phyloP scores from a whole-genome alignment of 495 filamentous ascomycete genomes.

The Filosporella fistucella region DNA sequence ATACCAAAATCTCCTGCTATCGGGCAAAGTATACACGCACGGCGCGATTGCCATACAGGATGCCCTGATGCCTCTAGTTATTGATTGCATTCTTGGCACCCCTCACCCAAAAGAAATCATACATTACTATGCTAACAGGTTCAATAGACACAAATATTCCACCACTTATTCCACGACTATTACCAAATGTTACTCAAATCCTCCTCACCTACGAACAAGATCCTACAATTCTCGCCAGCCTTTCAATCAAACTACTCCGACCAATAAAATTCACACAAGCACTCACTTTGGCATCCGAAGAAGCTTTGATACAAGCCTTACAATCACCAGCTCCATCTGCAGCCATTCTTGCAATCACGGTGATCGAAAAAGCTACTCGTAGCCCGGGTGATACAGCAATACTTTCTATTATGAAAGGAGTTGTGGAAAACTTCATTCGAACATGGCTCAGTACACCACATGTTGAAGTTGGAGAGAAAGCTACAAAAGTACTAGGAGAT shows the following conservation, averaged over 20 bases:
- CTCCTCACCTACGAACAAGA: slow-evolving; percentile 45
- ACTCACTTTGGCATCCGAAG: slow-evolving; percentile 46
- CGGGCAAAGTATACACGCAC: too few species aligned
- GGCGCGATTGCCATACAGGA: too few species aligned
- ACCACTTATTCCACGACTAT: slow-evolving; percentile 40
- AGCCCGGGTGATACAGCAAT: slow-evolving; percentile 59
- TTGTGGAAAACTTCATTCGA: slow-evolving; percentile 57
- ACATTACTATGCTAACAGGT: background rate
- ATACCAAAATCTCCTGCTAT: too few species aligned
- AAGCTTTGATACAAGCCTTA: slow-evolving; percentile 50
- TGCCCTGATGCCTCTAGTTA: too few species aligned
- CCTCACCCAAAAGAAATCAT: too few species aligned
- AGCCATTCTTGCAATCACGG: slow-evolving; percentile 63
- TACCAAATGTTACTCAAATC: slow-evolving; percentile 43
- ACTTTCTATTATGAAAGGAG: slow-evolving; percentile 57
- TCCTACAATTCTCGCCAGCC: slow-evolving; percentile 40
- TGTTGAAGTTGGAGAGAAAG: slow-evolving; percentile 70
- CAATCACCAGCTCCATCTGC: slow-evolving; percentile 56
- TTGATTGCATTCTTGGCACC: too few species aligned
- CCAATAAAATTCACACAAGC: slow-evolving; percentile 46
- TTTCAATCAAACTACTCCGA: slow-evolving; percentile 49
- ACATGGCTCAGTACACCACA: slow-evolving; percentile 69
- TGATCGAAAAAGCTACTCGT: slow-evolving; percentile 67
- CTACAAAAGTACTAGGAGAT: slow-evolving; percentile 58
- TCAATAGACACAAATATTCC: slow-evolving; percentile 20